A percentile compares a stretch with the other conserved stretches of the same genome.
These are phyloP conservation scores for Kwoniella bestiolae DNA, from an alignment of 768 basidiomycete species.

Conservation along the genomic window DNA sequence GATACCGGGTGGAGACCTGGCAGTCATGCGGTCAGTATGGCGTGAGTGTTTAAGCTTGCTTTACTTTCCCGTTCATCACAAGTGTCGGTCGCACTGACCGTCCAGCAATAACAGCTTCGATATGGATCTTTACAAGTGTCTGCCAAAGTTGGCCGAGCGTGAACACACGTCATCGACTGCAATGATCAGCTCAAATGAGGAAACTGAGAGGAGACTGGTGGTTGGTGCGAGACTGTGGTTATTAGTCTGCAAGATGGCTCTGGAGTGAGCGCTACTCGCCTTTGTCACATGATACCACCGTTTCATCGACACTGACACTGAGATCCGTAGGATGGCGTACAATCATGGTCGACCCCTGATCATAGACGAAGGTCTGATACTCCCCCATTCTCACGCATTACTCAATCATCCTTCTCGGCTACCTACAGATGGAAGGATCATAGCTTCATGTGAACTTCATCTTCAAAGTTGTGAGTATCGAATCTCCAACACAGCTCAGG, in stretches of 20 bases:
- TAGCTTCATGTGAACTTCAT: conserved; percentile 23
- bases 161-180: not conserved
- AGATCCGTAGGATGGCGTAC: conserved; percentile 21
- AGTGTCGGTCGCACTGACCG: too few relatives aligned
- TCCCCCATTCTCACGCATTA: conserved; percentile 19
- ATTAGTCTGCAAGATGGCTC: conserved; percentile 17
- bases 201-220: conserved; percentile 1
- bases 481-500: not conserved
- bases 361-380: conserved; percentile 15
- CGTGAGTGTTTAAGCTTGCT: conserved; percentile 14
- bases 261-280: conserved; percentile 19
- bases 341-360: conserved; percentile 21
- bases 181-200: not conserved
- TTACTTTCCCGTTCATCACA: not conserved
- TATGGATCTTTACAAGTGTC: conserved; percentile 28
- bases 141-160: conserved; percentile 15
- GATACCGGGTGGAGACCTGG: conserved; percentile 31
- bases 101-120: conserved; percentile 20
- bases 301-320: conserved; percentile 33
- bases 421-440: conserved; percentile 22
- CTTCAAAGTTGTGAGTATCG: conserved; percentile 11
- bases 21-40: conserved; percentile 27
- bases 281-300: conserved; percentile 16
- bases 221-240: conserved; percentile 27
- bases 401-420: conserved; percentile 14